These are phyloP conservation scores for Amanita polypyramis DNA, from an alignment of 768 basidiomycete species.

Conservation along the genomic window DNA sequence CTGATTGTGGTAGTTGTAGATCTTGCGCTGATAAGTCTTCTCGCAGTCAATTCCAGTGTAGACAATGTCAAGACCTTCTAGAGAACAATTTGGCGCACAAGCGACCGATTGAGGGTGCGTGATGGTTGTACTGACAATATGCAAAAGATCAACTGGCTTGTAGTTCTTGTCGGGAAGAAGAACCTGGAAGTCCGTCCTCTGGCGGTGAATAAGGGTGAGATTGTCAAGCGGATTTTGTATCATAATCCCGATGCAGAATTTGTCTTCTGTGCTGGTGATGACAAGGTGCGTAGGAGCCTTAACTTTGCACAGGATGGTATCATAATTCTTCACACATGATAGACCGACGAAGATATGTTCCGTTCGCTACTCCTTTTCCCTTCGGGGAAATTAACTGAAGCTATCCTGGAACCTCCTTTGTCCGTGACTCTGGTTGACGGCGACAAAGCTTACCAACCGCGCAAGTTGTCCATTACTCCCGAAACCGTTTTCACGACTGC, in stretches of 20 bases:
- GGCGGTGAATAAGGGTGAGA: conserved; percentile 98
- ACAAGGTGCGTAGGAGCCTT: conserved; percentile 52
- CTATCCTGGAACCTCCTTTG: conserved; percentile 49
- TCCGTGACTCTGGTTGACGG: conserved; percentile 43
- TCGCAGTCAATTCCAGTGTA: conserved; percentile 78
- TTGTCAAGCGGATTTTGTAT: conserved; percentile 91
- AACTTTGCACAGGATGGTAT: not conserved
- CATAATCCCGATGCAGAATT: conserved; percentile 91
- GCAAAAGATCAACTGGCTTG: conserved; percentile 3
- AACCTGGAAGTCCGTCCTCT: conserved; percentile 94
- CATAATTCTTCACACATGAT: not conserved
- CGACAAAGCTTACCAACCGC: conserved; percentile 23
- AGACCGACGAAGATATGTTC: conserved; percentile 99
- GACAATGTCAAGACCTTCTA: conserved; percentile 91
- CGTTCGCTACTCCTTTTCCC: conserved; percentile 66
- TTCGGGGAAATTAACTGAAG: conserved; percentile 25
- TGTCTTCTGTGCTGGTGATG: conserved; percentile 96
- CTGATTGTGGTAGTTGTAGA: conserved; percentile 1
- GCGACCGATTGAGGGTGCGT: conserved; percentile 83
- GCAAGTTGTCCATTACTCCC: conserved; percentile 53
- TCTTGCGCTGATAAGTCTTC: conserved; percentile 1
- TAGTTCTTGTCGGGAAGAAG: conserved; percentile 95
- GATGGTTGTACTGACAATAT: not conserved
- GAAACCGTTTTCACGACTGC: conserved; percentile 85
- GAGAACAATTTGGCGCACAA: conserved; percentile 92